Conservation (phyloP, 441 rosid species). For the Mallotus japonicus region DNA sequence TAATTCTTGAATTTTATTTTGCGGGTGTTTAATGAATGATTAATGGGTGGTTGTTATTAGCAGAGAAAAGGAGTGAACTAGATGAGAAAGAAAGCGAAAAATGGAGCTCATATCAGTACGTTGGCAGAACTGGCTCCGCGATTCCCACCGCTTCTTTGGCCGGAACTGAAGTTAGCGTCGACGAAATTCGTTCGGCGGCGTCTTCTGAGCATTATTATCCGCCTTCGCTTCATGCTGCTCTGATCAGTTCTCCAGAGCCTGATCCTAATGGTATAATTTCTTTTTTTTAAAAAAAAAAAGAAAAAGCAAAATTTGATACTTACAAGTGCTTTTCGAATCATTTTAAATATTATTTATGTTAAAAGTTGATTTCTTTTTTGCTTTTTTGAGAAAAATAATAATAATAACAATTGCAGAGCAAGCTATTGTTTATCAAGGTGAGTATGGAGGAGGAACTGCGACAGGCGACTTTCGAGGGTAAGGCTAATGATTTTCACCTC, state of each 20-base stretch:
- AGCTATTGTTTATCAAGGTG: constrained; percentile 56
- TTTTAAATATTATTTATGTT: no score
- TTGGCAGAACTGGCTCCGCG: constrained; percentile 61
- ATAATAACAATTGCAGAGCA: constrained; percentile 40
- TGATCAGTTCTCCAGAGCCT: constrained; percentile 65
- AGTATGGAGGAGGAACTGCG: constrained; percentile 48
- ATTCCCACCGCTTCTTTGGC: constrained; percentile 62
- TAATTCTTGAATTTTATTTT: no score
- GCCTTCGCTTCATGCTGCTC: constrained; percentile 69
- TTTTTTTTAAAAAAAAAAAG: neutral
- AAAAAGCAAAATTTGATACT: no score
- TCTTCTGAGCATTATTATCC: constrained; percentile 59
- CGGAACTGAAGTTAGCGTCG: constrained; percentile 76
- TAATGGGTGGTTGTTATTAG: constrained; percentile 2
- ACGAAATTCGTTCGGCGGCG: constrained; percentile 79
- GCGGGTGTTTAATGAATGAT: neutral
- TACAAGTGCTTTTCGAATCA: no score
- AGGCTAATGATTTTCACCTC: neutral
- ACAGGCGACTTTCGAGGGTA: constrained; percentile 51
- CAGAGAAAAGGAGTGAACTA: constrained; percentile 43
- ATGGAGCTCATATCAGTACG: constrained; percentile 72
- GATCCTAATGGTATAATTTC: constrained; percentile 45
- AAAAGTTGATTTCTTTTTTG: no score
- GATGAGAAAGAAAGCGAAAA: constrained; percentile 45
- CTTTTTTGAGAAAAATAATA: no score